A percentile compares a stretch with the other conserved stretches of the same genome.
Evolutionary conservation across 2,329 filamentous ascomycete genomes (phyloP).

Genomic region (Calonectria pauciramosa): DNA sequence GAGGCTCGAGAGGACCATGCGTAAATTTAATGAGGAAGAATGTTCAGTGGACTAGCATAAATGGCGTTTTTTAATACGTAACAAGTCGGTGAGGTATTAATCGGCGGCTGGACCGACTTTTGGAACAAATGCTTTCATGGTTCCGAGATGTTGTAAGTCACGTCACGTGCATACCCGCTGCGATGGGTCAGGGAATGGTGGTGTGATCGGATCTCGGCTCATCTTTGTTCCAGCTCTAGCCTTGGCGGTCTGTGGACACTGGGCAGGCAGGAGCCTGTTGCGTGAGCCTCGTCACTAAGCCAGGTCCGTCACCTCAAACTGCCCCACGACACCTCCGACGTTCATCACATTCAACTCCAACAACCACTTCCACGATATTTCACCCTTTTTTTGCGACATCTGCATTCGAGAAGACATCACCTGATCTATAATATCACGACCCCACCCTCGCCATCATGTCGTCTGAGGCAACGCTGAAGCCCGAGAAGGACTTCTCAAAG

Average conservation of each 20-base stretch:
- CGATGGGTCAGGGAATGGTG: neutral
- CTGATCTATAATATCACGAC: conserved; percentile 22
- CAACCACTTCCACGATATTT: conserved; percentile 22
- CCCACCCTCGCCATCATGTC: conserved; percentile 71
- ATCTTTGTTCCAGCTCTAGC: conserved; percentile 35
- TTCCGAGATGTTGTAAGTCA: conserved; percentile 6
- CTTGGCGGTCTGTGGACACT: conserved; percentile 33
- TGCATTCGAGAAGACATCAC: neutral
- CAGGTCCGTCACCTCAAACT: conserved; percentile 45
- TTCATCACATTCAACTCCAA: conserved; percentile 38
- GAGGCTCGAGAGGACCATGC: neutral
- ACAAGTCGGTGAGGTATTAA: neutral
- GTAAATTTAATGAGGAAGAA: neutral
- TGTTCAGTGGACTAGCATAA: neutral
- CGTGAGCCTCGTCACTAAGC: conserved; percentile 52
- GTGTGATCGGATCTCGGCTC: conserved; percentile 12
- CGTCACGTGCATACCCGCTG: neutral
- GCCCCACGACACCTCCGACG: conserved; percentile 37
- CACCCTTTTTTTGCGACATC: neutral
- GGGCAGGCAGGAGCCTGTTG: conserved; percentile 55
- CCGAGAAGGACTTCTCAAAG: conserved; percentile 99
- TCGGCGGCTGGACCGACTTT: neutral
- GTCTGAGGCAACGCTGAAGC: conserved; percentile 88
- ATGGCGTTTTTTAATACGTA: neutral
- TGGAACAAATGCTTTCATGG: neutral